Evolutionary conservation across 495 filamentous ascomycete species (phyloP).

Genomic region (Penicillium salamii): DNA sequence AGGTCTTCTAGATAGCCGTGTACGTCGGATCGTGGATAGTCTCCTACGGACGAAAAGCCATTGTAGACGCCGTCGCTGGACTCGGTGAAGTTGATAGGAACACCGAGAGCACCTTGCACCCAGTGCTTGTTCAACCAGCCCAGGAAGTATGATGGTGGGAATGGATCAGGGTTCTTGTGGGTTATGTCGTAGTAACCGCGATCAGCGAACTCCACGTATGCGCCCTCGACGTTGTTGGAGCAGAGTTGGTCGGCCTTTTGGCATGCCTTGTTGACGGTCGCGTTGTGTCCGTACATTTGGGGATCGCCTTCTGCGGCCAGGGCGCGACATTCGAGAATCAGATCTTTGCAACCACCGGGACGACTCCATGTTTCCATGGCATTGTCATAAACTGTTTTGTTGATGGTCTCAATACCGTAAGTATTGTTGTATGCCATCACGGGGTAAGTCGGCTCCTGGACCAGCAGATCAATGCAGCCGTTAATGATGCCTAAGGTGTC

Average conservation of each 20-base stretch:
- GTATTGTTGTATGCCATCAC: constrained; percentile 71
- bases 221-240: constrained; percentile 34
- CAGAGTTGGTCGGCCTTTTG: constrained; percentile 36
- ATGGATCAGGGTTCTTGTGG: constrained; percentile 51
- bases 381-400: constrained; percentile 47
- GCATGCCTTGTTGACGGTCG: constrained; percentile 42
- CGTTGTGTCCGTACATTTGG: constrained; percentile 41
- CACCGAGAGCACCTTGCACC: constrained; percentile 63
- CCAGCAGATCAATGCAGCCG: constrained; percentile 72
- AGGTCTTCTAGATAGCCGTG: constrained; percentile 53
- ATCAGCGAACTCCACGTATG: constrained; percentile 28
- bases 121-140: constrained; percentile 63
- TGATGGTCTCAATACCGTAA: constrained; percentile 67
- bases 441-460: constrained; percentile 65
- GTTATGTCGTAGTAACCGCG: constrained; percentile 66
- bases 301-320: constrained; percentile 42
- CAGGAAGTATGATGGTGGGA: constrained; percentile 59
- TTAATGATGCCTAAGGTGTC: constrained; percentile 59
- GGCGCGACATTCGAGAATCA: constrained; percentile 46
- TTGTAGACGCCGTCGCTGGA: constrained; percentile 44
- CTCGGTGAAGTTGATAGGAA: constrained; percentile 64
- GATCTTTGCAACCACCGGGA: constrained; percentile 60
- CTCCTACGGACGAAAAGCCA: constrained; percentile 51
- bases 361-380: constrained; percentile 48
- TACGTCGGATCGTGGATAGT: constrained; percentile 42